These are phyloP conservation scores for Neonectria neomacrospora DNA, from an alignment of 2,329 filamentous ascomycete species.

Conservation along the genomic window DNA sequence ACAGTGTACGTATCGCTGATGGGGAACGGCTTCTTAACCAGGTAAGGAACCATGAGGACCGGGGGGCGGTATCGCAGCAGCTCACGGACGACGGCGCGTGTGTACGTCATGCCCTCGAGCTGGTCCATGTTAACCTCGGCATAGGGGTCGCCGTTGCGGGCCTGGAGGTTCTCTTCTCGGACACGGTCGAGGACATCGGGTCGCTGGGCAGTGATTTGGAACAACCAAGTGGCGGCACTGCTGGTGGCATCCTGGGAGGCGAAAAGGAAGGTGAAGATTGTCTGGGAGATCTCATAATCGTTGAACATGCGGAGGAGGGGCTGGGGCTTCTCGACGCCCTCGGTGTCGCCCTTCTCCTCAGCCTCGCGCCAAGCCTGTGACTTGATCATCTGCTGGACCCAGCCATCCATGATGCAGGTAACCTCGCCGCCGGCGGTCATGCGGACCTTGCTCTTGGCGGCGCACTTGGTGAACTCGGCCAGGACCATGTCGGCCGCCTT, in stretches of 20 bases:
- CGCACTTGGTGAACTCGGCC: constrained; percentile 88
- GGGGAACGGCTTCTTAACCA: constrained; percentile 94
- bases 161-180: constrained; percentile 86
- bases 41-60: constrained; percentile 96
- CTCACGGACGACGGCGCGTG: constrained; percentile 90
- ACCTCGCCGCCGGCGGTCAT: constrained; percentile 90
- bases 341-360: constrained; percentile 76
- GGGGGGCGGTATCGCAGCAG: constrained; percentile 93
- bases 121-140: constrained; percentile 82
- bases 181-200: constrained; percentile 92
- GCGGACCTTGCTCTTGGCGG: constrained; percentile 90
- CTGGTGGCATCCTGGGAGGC: constrained; percentile 97
- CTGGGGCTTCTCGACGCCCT: constrained; percentile 81
- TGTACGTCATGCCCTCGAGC: constrained; percentile 89
- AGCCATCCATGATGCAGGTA: constrained; percentile 94
- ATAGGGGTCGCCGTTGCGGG: constrained; percentile 79
- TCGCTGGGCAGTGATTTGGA: constrained; percentile 92
- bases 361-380: constrained; percentile 85
- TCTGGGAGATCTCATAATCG: constrained; percentile 92
- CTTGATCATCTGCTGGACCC: constrained; percentile 89
- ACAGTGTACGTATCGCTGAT: constrained; percentile 90
- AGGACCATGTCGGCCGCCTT: constrained; percentile 94
- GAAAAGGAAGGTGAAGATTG: constrained; percentile 95
- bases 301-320: constrained; percentile 87
- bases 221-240: constrained; percentile 93